Evolutionary conservation across 495 filamentous ascomycete genomes (phyloP).

Genomic region (Hypoxylon subgilvum): DNA sequence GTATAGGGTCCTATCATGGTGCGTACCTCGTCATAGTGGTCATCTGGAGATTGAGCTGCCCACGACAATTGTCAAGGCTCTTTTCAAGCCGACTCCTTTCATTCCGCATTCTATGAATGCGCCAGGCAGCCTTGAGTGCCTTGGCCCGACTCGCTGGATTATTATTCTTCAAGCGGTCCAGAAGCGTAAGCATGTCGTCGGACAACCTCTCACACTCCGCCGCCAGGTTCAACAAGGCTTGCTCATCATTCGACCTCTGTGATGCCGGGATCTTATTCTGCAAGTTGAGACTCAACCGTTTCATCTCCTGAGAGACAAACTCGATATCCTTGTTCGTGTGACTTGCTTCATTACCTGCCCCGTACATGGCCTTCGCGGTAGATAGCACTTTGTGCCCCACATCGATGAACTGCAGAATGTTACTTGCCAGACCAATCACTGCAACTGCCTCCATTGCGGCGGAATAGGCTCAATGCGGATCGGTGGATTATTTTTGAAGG

Average conservation of each 20-base stretch:
- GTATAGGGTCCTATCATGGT: not conserved
- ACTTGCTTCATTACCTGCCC: slow-evolving; percentile 29
- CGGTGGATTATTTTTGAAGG: not conserved
- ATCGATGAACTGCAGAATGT: slow-evolving; percentile 48
- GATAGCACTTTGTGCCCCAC: slow-evolving; percentile 41
- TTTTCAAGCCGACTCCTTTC: slow-evolving; percentile 29
- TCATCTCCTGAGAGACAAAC: slow-evolving; percentile 16
- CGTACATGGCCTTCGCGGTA: slow-evolving; percentile 40
- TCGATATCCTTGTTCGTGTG: slow-evolving; percentile 32
- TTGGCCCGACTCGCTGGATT: slow-evolving; percentile 22
- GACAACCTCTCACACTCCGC: slow-evolving; percentile 25
- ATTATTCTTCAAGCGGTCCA: slow-evolving; percentile 29
- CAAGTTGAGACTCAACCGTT: slow-evolving; percentile 11
- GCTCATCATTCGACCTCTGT: slow-evolving; percentile 29
- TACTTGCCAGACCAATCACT: slow-evolving; percentile 45
- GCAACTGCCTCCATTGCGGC: slow-evolving; percentile 49
- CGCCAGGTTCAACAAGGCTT: slow-evolving; percentile 29
- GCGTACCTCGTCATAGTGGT: slow-evolving; percentile 14
- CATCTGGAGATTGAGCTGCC: slow-evolving; percentile 20
- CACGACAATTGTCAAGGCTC: slow-evolving; percentile 17
- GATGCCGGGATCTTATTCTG: not conserved
- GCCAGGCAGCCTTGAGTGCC: slow-evolving; percentile 17
- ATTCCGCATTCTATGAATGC: slow-evolving; percentile 16
- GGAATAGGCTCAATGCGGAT: too few relatives aligned
- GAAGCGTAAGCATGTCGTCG: slow-evolving; percentile 26